Evolutionary conservation across 164 flowering plant genomes (phyloP), one percentile per base, ranked within the genome.

Genomic region (Macadamia tetraphylla): DNA sequence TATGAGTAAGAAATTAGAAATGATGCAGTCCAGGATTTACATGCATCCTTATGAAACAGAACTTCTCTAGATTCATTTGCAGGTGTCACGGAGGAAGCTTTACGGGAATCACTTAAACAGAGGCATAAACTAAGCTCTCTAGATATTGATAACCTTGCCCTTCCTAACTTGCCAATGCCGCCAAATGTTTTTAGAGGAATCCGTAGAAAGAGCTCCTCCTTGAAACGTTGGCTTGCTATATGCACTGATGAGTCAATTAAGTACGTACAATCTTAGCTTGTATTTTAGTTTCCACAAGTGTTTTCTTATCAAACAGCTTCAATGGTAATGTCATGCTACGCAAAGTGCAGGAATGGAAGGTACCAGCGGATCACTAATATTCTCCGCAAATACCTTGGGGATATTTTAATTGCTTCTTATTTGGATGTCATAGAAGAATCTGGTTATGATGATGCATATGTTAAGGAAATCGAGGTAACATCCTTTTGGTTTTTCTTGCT

Each of bases 351-450:
- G 83, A 80, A 80, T 71, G 96, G 97, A 58, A 83, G 66, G 70
- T 90, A 88, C 73, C 71, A 82, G 44, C 58, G 73, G 31, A 76
- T 77, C 14, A 62, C 73, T 60, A 88, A 88, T 78, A 77, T 90
- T 66, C 90, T 94, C 29, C 88, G 97, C 64, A 90, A 89, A 76
- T 92, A 86, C 83, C 87, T 94, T 61, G 97, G 98, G 52, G 98
- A 94, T 81, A 76, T 85, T 74, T 62, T 94, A 29, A 90, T 94
- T 75, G 92, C 92, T 72, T 87, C 92, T 52, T 94, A 94, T 80
- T 72, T 88, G 72, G 81, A 81, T 62, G 82, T 78, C 53, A 81
- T 88, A 49, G 81, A 84, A 81, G 91, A 90, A 70, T 90, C 94
- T 67, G 94, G 97, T 46, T 85, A 78, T 69, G 86, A 82, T 75